These are phyloP conservation scores for Lichtheimia hyalospora DNA, from an alignment of 371 early-diverging fungal genomes.

Conservation along the genomic window DNA sequence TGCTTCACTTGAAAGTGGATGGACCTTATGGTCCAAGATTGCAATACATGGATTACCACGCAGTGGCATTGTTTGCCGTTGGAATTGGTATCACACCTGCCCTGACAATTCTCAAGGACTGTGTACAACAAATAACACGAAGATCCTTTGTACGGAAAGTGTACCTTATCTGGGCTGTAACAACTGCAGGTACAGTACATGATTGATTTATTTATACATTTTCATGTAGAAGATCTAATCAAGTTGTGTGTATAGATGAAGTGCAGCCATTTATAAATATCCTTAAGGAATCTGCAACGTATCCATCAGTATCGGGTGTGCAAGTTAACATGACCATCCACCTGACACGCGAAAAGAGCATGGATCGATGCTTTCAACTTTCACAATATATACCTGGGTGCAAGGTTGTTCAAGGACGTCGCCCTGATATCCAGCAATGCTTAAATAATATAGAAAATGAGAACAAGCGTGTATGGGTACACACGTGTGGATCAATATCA, in stretches of 20 bases:
- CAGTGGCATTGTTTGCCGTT: conserved; percentile 28
- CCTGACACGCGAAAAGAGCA: conserved; percentile 30
- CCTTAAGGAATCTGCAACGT: not conserved
- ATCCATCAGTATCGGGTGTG: not conserved
- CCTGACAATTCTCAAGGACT: conserved; percentile 37
- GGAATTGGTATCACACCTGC: conserved; percentile 50
- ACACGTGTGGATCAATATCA: conserved; percentile 31
- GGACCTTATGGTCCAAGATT: conserved; percentile 43
- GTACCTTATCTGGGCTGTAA: conserved; percentile 7
- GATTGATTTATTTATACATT: not conserved
- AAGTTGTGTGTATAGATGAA: conserved; percentile 8
- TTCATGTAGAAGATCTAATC: too few relatives aligned
- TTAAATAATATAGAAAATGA: conserved; percentile 20
- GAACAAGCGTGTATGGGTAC: conserved; percentile 23
- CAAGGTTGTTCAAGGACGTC: conserved; percentile 11
- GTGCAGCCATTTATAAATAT: conserved; percentile 4
- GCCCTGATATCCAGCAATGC: conserved; percentile 20
- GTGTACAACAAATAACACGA: conserved; percentile 27
- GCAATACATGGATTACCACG: conserved; percentile 34
- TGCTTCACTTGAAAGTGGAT: conserved; percentile 31
- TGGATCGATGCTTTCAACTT: conserved; percentile 1
- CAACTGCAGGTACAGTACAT: conserved; percentile 4
- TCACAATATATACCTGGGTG: conserved; percentile 11
- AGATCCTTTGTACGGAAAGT: conserved; percentile 15
- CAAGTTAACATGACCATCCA: conserved; percentile 25